Evolutionary conservation across 495 filamentous ascomycete genomes (phyloP).

Genomic region (Melanomma pulvis-pyrius): DNA sequence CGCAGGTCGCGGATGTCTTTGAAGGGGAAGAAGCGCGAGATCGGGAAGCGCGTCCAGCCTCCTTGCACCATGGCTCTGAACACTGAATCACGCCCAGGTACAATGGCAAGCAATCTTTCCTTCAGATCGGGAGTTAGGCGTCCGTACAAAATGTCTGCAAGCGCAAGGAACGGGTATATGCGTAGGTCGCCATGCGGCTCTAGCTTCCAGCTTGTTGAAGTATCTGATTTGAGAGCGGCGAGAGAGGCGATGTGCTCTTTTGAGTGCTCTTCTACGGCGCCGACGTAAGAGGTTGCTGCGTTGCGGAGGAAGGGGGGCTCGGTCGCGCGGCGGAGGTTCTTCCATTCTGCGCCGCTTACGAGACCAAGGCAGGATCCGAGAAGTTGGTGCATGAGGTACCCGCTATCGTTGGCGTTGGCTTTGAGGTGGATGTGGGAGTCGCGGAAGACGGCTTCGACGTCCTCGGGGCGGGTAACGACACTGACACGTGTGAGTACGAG

Average conservation of each 20-base stretch:
- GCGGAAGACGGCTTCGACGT: slow-evolving; percentile 14
- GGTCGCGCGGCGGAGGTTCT: neutral
- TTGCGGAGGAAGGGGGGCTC: neutral
- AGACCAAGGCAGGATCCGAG: slow-evolving; percentile 49
- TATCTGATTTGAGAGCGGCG: neutral
- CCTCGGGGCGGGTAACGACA: neutral
- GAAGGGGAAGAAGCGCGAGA: neutral
- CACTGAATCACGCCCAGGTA: neutral
- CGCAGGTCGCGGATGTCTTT: neutral
- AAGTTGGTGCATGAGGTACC: slow-evolving; percentile 44
- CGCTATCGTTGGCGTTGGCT: slow-evolving; percentile 19
- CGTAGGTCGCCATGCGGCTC: neutral
- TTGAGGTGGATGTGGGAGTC: slow-evolving; percentile 23
- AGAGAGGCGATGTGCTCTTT: neutral
- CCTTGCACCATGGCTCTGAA: neutral
- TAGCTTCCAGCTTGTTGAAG: neutral
- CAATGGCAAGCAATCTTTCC: neutral
- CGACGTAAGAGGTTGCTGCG: neutral
- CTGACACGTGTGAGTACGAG: neutral
- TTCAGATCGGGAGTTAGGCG: neutral
- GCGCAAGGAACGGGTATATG: neutral
- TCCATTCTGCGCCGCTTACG: slow-evolving; percentile 41
- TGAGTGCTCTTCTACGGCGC: neutral
- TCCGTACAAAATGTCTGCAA: neutral
- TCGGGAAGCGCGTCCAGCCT: neutral